phyloP scores from a whole-genome alignment of 257 asterid genomes.

The Nicotiana otophora region DNA sequence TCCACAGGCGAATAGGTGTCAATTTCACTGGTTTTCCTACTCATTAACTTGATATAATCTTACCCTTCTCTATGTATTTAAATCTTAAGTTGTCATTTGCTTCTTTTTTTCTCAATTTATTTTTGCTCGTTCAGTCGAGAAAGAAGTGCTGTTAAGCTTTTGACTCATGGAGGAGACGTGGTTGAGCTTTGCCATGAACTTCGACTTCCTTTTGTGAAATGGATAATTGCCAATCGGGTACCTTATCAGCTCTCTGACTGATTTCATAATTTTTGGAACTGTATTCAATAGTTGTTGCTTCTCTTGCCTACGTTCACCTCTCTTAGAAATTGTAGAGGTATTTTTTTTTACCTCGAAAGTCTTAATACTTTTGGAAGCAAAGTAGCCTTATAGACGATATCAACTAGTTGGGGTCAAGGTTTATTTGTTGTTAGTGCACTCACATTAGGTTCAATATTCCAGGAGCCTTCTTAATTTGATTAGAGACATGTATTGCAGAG shows the following conservation, averaged over 20 bases:
- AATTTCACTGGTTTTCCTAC: background rate
- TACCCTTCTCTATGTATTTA: constrained; percentile 5
- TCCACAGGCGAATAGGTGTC: constrained; percentile 55
- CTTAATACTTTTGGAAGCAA: background rate
- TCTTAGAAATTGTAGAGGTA: background rate
- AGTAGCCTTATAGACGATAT: background rate
- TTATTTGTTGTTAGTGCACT: background rate
- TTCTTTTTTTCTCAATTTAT: constrained; percentile 12
- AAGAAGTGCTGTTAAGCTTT: constrained; percentile 67
- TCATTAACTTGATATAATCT: background rate
- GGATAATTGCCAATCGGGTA: constrained; percentile 81
- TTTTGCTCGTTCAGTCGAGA: constrained; percentile 3
- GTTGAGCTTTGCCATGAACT: constrained; percentile 89
- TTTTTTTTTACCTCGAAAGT: background rate
- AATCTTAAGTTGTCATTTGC: constrained; percentile 14
- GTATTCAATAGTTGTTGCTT: background rate
- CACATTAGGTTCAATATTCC: background rate
- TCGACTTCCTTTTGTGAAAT: constrained; percentile 73
- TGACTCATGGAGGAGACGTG: constrained; percentile 92
- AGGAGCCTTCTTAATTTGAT: background rate
- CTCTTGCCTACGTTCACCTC: background rate
- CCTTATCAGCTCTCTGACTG: background rate
- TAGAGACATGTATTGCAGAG: background rate
- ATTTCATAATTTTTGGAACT: background rate
- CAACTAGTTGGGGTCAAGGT: background rate